Conservation (phyloP, 2,329 filamentous ascomycete genomes). For the Aspergillus calidoustus region DNA sequence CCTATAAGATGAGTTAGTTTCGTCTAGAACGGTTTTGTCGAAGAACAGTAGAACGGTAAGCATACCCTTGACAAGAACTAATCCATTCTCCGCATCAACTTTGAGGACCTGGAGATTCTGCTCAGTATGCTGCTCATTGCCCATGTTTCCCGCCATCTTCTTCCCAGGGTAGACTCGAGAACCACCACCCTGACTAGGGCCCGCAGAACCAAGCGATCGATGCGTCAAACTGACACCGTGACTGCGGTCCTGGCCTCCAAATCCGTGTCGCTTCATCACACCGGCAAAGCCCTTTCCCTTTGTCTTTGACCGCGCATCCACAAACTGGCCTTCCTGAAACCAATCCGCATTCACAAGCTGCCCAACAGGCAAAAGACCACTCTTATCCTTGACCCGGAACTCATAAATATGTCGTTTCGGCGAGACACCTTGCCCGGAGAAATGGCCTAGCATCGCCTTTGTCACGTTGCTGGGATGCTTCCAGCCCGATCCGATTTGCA, state of each 20-base stretch:
- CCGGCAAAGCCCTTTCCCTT: conserved; percentile 93
- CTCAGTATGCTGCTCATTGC: conserved; percentile 81
- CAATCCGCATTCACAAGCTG: conserved; percentile 79
- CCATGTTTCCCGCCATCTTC: conserved; percentile 98
- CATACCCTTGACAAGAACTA: conserved; percentile 83
- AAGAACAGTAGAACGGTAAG: conserved; percentile 2
- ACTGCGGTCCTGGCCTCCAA: conserved; percentile 82
- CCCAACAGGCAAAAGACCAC: conserved; percentile 77
- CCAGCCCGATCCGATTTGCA: conserved; percentile 82
- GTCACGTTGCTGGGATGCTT: conserved; percentile 76
- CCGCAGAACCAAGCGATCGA: conserved; percentile 86
- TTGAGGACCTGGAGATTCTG: conserved; percentile 90
- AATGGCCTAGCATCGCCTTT: conserved; percentile 86
- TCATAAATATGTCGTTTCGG: conserved; percentile 85
- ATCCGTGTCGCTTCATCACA: conserved; percentile 97
- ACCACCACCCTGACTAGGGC: conserved; percentile 88
- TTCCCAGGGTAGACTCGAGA: conserved; percentile 93
- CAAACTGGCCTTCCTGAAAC: conserved; percentile 88
- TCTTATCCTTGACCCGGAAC: conserved; percentile 78
- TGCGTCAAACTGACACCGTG: conserved; percentile 97
- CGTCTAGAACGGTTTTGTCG: not conserved
- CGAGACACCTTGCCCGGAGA: conserved; percentile 76
- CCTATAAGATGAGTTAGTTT: conserved; percentile 44
- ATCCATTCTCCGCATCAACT: conserved; percentile 83
- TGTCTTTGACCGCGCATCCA: conserved; percentile 79